Conservation (phyloP, 1,284 basidiomycete species). For the Pseudozyma pruni region DNA sequence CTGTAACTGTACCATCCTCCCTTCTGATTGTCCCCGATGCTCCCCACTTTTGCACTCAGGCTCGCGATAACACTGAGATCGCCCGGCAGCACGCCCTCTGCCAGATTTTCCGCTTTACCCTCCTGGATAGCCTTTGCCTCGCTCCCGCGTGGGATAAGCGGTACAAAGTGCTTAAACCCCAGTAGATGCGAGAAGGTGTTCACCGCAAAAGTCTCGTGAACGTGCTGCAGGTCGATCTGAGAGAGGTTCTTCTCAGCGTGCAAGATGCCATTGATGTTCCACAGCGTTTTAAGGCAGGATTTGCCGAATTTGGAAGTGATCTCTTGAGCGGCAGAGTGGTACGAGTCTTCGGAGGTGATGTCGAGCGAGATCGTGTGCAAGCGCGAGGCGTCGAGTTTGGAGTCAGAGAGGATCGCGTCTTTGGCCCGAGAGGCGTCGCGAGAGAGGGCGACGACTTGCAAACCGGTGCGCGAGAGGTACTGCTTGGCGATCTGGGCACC, state of each 20-base stretch:
- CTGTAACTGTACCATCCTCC: conserved; percentile 81
- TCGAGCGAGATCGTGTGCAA: conserved; percentile 69
- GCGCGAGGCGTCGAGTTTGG: conserved; percentile 52
- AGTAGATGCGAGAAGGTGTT: conserved; percentile 71
- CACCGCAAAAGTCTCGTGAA: conserved; percentile 70
- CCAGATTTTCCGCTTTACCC: conserved; percentile 50
- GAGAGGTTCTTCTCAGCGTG: conserved; percentile 74
- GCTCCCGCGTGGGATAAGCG: conserved; percentile 68
- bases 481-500: conserved; percentile 54
- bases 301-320: conserved; percentile 69
- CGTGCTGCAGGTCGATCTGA: conserved; percentile 71
- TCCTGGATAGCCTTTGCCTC: conserved; percentile 43
- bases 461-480: conserved; percentile 67
- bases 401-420: conserved; percentile 62
- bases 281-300: conserved; percentile 68
- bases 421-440: conserved; percentile 63
- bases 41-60: conserved; percentile 75
- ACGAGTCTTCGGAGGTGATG: conserved; percentile 68
- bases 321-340: conserved; percentile 67
- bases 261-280: conserved; percentile 71
- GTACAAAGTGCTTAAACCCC: conserved; percentile 71
- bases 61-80: conserved; percentile 69
- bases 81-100: conserved; percentile 63
- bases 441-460: conserved; percentile 70
- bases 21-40: conserved; percentile 74